Conservation (phyloP, 305 asterid species). For the Fraxinus paxiana region DNA sequence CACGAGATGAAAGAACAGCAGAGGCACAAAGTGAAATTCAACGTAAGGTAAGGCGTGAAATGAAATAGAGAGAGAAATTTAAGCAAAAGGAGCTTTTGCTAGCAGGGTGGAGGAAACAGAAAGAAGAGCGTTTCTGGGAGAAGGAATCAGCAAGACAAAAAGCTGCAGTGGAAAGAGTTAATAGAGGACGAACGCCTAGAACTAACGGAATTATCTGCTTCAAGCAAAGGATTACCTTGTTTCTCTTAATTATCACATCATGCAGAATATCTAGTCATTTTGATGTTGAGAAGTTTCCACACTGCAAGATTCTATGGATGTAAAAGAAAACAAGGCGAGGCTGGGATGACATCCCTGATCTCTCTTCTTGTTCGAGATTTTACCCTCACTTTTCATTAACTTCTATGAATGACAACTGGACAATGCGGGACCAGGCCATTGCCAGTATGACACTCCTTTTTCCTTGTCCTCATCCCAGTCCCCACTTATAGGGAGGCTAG, state of each 20-base stretch:
- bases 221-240: slow-evolving; percentile 70
- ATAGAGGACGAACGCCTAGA: slow-evolving; percentile 97
- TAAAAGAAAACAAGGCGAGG: slow-evolving; percentile 23
- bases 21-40: slow-evolving; percentile 74
- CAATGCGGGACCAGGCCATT: too few species aligned
- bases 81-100: slow-evolving; percentile 79
- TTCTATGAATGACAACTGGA: too few species aligned
- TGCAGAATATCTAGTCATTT: slow-evolving; percentile 76
- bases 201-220: slow-evolving; percentile 91
- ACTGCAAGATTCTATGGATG: too few species aligned
- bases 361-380: too few species aligned
- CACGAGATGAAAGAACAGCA: slow-evolving; percentile 65
- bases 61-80: slow-evolving; percentile 84
- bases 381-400: too few species aligned
- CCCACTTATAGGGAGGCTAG: background rate
- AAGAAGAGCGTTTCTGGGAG: slow-evolving; percentile 75
- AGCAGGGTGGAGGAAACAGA: slow-evolving; percentile 76
- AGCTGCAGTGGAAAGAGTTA: slow-evolving; percentile 66
- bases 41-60: slow-evolving; percentile 92
- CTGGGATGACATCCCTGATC: too few species aligned
- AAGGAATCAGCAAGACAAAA: slow-evolving; percentile 39
- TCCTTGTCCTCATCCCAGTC: too few species aligned
- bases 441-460: too few species aligned
- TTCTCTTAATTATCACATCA: slow-evolving; percentile 64
- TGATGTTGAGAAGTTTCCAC: slow-evolving; percentile 31